phyloP scores from a whole-genome alignment of 1,284 basidiomycete genomes.

The Cryptococcus deneoformans region DNA sequence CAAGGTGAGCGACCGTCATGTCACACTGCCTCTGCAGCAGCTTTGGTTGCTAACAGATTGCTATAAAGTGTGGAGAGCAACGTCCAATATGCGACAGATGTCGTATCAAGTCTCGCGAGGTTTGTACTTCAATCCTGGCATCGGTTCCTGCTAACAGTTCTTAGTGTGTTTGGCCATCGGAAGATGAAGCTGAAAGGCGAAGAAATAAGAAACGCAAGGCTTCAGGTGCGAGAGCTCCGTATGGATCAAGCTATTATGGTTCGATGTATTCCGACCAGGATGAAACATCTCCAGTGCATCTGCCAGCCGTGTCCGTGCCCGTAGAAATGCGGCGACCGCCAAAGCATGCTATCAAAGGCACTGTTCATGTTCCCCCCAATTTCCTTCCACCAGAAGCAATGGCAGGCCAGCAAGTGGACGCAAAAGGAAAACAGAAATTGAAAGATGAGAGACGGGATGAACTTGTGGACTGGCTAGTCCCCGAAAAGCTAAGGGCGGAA shows the following conservation, averaged over 20 bases:
- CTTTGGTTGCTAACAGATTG: neutral
- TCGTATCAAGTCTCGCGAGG: conserved; percentile 30
- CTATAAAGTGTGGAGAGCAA: conserved; percentile 36
- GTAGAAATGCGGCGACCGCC: conserved; percentile 1
- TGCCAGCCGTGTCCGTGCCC: neutral
- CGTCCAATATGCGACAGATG: conserved; percentile 35
- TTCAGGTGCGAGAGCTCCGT: neutral
- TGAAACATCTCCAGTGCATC: neutral
- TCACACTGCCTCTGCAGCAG: neutral
- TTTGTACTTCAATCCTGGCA: conserved; percentile 7
- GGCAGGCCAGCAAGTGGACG: neutral
- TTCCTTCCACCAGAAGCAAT: conserved; percentile 9
- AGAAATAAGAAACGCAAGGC: conserved; percentile 25
- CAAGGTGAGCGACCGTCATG: neutral
- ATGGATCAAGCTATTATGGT: neutral
- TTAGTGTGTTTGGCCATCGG: conserved; percentile 34
- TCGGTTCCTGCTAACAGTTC: neutral
- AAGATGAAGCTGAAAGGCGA: conserved; percentile 29
- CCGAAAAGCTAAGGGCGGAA: conserved; percentile 21
- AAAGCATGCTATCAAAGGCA: conserved; percentile 6
- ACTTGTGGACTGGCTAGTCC: conserved; percentile 23
- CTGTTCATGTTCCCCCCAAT: conserved; percentile 15
- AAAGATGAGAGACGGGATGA: conserved; percentile 7
- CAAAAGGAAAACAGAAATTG: conserved; percentile 21
- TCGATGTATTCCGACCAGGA: conserved; percentile 1